Conservation (phyloP, 305 asterid species). For the Caryopteris hybrid region DNA sequence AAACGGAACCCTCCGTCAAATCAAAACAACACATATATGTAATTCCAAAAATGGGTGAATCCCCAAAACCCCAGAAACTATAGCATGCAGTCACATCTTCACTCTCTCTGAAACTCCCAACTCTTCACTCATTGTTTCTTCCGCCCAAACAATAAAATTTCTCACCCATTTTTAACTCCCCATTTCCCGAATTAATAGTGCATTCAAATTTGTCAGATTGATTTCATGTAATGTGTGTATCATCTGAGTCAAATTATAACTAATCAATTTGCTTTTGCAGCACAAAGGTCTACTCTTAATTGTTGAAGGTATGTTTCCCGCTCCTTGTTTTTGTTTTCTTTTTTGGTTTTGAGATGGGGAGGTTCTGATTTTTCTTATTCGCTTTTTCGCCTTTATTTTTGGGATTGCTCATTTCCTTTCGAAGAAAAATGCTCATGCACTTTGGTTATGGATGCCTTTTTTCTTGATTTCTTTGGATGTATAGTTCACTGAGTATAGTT, state of each 20-base stretch:
- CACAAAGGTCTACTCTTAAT: not conserved
- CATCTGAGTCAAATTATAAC: slow-evolving; percentile 13
- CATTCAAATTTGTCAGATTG: not conserved
- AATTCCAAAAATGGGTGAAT: slow-evolving; percentile 1
- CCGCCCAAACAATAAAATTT: slow-evolving; percentile 31
- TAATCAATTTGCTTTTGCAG: not conserved
- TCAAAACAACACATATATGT: not conserved
- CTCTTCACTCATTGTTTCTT: slow-evolving; percentile 21
- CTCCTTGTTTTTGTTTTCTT: not conserved
- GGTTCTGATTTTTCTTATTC: slow-evolving; percentile 6
- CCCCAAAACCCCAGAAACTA: slow-evolving; percentile 11
- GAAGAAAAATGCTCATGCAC: not conserved
- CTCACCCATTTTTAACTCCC: slow-evolving; percentile 3
- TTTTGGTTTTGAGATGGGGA: slow-evolving; percentile 16
- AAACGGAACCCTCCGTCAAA: slow-evolving; percentile 14
- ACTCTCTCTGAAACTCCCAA: slow-evolving; percentile 19
- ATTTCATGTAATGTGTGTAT: slow-evolving; percentile 23
- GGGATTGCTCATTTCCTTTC: not conserved
- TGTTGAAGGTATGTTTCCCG: slow-evolving; percentile 10
- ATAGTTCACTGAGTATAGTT: slow-evolving; percentile 1
- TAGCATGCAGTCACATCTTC: slow-evolving; percentile 10
- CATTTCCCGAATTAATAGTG: not conserved
- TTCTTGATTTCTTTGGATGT: not conserved
- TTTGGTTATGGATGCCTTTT: slow-evolving; percentile 3
- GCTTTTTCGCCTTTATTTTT: not conserved